Conservation (phyloP, 2,329 filamentous ascomycete genomes). For the Didymella arachidicola region DNA sequence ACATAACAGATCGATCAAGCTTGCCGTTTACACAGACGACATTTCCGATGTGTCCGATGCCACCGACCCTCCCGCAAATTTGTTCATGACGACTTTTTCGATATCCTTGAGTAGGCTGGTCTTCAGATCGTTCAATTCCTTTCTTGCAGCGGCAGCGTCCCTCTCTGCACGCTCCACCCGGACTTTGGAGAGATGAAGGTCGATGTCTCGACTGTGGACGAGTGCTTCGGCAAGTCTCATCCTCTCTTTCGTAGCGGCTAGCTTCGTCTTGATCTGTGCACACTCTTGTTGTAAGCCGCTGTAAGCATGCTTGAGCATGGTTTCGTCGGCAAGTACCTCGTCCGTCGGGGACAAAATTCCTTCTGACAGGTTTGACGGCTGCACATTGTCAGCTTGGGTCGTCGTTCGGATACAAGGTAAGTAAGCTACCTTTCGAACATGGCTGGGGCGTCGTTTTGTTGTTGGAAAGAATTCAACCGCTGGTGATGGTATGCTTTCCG, state of each 20-base stretch:
- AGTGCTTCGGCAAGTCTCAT: constrained; percentile 24
- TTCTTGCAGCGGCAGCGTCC: constrained; percentile 19
- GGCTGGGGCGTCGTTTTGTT: constrained; percentile 15
- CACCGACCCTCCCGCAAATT: constrained; percentile 16
- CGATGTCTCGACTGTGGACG: constrained; percentile 18
- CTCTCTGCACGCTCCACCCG: constrained; percentile 21
- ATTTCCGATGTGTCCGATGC: constrained; percentile 15
- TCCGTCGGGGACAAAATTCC: constrained; percentile 21
- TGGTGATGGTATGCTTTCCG: constrained; percentile 11
- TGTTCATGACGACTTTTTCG: constrained; percentile 18
- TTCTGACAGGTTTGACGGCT: constrained; percentile 23
- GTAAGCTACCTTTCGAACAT: constrained; percentile 17
- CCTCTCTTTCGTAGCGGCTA: constrained; percentile 24
- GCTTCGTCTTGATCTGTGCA: constrained; percentile 19
- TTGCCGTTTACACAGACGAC: constrained; percentile 1
- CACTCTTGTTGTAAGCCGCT: constrained; percentile 24
- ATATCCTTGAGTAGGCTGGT: constrained; percentile 16
- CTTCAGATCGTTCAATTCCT: constrained; percentile 17
- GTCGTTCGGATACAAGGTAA: not conserved
- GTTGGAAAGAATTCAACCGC: constrained; percentile 8
- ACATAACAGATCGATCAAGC: not conserved
- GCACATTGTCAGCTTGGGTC: not conserved
- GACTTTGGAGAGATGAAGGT: constrained; percentile 17
- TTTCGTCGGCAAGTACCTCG: constrained; percentile 23
- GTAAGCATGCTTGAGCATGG: constrained; percentile 27